A percentile compares a stretch with the other conserved stretches of the same genome.
These are phyloP conservation scores for Monosporascus ibericus DNA, from an alignment of 2,329 filamentous ascomycete species.

Conservation along the genomic window DNA sequence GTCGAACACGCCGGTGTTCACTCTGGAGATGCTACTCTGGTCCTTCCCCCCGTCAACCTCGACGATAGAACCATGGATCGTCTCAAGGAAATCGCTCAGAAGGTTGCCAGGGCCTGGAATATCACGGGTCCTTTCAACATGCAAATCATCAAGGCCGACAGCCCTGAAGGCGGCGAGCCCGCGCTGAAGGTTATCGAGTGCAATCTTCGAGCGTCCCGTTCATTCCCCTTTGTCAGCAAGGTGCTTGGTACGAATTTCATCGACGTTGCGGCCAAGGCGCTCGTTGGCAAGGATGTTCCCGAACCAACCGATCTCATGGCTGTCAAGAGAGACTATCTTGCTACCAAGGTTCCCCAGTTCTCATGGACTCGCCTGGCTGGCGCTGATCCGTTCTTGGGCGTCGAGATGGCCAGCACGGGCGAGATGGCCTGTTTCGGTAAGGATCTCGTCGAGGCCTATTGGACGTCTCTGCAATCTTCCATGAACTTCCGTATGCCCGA, in stretches of 20 bases:
- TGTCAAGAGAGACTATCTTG: conserved; percentile 82
- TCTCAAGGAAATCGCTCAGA: conserved; percentile 90
- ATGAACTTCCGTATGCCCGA: conserved; percentile 99
- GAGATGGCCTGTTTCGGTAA: conserved; percentile 99
- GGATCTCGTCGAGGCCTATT: conserved; percentile 93
- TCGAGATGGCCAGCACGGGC: conserved; percentile 95
- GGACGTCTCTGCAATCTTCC: conserved; percentile 88
- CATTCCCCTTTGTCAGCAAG: conserved; percentile 97
- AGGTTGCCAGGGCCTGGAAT: conserved; percentile 93
- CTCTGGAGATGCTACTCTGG: conserved; percentile 92
- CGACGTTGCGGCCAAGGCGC: conserved; percentile 86
- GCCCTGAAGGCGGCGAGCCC: conserved; percentile 67
- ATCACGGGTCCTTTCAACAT: conserved; percentile 99
- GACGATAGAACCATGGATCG: conserved; percentile 73
- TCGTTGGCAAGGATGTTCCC: conserved; percentile 79
- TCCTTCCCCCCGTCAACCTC: conserved; percentile 79
- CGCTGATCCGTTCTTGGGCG: conserved; percentile 93
- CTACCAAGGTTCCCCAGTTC: conserved; percentile 98
- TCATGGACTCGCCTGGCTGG: conserved; percentile 97
- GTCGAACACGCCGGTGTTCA: conserved; percentile 96
- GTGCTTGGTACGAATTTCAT: conserved; percentile 96
- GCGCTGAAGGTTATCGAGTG: conserved; percentile 95
- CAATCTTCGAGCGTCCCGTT: conserved; percentile 93
- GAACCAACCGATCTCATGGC: conserved; percentile 84
- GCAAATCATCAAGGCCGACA: conserved; percentile 94